A percentile compares a stretch with the other conserved stretches of the same genome.
These are phyloP conservation scores for Pezicula carpinea DNA, from an alignment of 2,329 filamentous ascomycete genomes.

Conservation along the genomic window DNA sequence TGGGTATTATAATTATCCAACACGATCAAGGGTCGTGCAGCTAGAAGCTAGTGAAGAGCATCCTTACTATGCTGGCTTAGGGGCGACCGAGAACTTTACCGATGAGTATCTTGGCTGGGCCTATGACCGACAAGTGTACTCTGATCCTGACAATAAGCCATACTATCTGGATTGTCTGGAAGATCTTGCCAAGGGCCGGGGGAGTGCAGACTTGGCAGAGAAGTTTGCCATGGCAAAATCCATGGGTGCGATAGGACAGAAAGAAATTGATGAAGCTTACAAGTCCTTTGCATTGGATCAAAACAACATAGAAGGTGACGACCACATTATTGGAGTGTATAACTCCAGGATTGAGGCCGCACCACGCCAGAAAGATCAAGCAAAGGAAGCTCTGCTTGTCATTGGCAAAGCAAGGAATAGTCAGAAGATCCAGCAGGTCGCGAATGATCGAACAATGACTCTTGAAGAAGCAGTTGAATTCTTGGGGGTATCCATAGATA, in stretches of 20 bases:
- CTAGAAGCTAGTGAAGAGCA: constrained; percentile 32
- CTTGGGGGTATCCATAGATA: constrained; percentile 39
- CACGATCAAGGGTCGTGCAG: constrained; percentile 21
- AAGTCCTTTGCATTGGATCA: constrained; percentile 50
- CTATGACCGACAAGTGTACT: constrained; percentile 53
- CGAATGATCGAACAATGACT: constrained; percentile 52
- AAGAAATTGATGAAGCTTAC: constrained; percentile 55
- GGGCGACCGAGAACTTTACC: constrained; percentile 56
- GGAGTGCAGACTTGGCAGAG: constrained; percentile 50
- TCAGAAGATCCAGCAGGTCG: constrained; percentile 50
- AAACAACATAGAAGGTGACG: constrained; percentile 44
- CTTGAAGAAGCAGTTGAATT: constrained; percentile 60
- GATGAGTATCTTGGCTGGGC: constrained; percentile 58
- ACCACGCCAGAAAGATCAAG: constrained; percentile 47
- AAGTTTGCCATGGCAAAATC: constrained; percentile 55
- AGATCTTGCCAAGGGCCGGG: constrained; percentile 45
- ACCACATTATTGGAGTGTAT: constrained; percentile 58
- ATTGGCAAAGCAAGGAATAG: constrained; percentile 57
- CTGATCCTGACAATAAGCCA: constrained; percentile 48
- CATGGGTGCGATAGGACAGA: constrained; percentile 49
- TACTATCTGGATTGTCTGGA: constrained; percentile 65
- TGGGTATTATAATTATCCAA: constrained; percentile 25
- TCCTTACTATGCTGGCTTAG: constrained; percentile 55
- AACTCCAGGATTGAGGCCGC: constrained; percentile 53
- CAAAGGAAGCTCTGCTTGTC: constrained; percentile 50